These are phyloP conservation scores for Phytopythium delawarense DNA, from an alignment of 352 stramenopile genomes.

Conservation along the genomic window DNA sequence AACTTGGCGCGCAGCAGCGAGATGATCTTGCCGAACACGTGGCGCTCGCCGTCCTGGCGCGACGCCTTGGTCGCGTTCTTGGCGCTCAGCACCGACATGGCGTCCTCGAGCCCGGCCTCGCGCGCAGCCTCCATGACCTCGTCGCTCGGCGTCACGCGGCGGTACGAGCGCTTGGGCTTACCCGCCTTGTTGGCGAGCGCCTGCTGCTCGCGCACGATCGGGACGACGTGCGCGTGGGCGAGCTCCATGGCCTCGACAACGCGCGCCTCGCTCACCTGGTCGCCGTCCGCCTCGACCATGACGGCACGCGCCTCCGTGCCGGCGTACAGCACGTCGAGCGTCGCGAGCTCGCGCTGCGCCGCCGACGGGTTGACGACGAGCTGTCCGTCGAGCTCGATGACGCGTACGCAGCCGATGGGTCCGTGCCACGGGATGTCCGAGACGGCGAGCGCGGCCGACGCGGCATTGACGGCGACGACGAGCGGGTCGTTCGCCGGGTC, in stretches of 20 bases:
- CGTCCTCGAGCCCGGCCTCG: conserved; percentile 47
- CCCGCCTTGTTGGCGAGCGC: conserved; percentile 42
- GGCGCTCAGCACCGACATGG: conserved; percentile 14
- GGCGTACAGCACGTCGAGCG: conserved; percentile 84
- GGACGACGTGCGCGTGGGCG: conserved; percentile 55
- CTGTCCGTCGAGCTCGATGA: conserved; percentile 79
- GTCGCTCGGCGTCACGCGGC: conserved; percentile 31
- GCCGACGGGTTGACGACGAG: conserved; percentile 92
- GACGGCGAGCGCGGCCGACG: conserved; percentile 79
- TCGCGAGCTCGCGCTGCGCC: conserved; percentile 61
- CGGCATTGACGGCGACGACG: conserved; percentile 86
- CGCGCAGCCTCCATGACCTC: conserved; percentile 57
- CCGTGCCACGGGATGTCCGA: conserved; percentile 89
- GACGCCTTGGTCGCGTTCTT: conserved; percentile 48
- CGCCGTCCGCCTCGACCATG: conserved; percentile 88
- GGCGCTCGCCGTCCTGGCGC: conserved; percentile 63
- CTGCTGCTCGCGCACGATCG: conserved; percentile 61
- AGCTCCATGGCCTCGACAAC: conserved; percentile 76
- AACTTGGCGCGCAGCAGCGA: conserved; percentile 52
- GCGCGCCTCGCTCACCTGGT: conserved; percentile 68
- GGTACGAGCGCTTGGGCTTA: conserved; percentile 71
- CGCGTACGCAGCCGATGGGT: conserved; percentile 86
- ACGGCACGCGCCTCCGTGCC: conserved; percentile 68
- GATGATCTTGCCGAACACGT: conserved; percentile 70
- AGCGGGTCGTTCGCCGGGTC: conserved; percentile 84